Percentiles rank a stretch among this genome's conserved stretches.
These are phyloP conservation scores for Papilionanthe hybrid DNA, from an alignment of 116 monocot species.

Conservation along the genomic window DNA sequence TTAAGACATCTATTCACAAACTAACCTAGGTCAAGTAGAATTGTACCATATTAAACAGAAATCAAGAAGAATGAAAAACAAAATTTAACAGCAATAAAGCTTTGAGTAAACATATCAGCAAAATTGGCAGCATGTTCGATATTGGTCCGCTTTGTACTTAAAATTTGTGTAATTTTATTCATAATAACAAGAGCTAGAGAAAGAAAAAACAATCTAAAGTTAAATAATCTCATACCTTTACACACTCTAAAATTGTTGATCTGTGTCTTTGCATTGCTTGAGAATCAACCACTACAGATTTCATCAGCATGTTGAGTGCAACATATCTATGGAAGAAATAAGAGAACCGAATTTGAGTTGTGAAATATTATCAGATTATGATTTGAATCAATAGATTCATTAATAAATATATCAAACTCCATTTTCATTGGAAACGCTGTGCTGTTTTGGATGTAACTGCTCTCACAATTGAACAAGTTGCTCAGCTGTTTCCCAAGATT, in stretches of 20 bases:
- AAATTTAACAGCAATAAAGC: not conserved
- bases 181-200: not conserved
- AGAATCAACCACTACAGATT: conserved; percentile 77
- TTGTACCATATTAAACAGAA: not conserved
- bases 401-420: not conserved
- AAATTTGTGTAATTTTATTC: not conserved
- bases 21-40: conserved; percentile 1
- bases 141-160: not conserved
- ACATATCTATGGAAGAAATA: conserved; percentile 71
- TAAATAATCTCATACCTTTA: conserved; percentile 58
- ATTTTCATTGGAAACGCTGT: not conserved
- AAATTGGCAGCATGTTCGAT: not conserved
- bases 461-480: conserved; percentile 4
- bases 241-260: conserved; percentile 90
- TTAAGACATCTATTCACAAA: not conserved
- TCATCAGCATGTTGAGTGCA: conserved; percentile 98
- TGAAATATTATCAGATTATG: not conserved
- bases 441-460: not conserved
- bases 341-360: not conserved
- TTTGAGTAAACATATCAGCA: not conserved
- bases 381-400: not conserved
- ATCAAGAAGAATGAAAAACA: not conserved
- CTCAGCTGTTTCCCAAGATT: not conserved
- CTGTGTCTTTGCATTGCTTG: conserved; percentile 99
- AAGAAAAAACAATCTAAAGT: not conserved